These are phyloP conservation scores for Leccinellum rugosiceps DNA, from an alignment of 768 basidiomycete species.

Conservation along the genomic window DNA sequence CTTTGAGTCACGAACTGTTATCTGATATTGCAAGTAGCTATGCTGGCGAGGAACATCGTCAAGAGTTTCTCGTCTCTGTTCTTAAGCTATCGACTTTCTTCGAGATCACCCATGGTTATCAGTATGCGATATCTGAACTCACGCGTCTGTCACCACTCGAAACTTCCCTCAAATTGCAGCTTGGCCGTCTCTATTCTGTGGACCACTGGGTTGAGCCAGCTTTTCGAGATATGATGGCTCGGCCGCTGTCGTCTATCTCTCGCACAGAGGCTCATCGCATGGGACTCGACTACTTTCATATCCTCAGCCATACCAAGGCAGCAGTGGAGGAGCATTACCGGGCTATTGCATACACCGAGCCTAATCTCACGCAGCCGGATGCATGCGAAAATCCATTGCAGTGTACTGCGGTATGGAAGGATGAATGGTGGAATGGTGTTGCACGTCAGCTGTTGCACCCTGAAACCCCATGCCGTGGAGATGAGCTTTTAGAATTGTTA, in stretches of 20 bases:
- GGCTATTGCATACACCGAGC: slow-evolving; percentile 7
- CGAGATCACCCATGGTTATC: too few relatives aligned
- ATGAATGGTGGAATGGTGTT: slow-evolving; percentile 13
- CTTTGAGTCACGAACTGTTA: too few relatives aligned
- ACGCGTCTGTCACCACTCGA: neutral
- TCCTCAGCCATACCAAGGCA: slow-evolving; percentile 2
- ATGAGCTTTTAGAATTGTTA: neutral
- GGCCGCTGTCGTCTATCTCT: neutral
- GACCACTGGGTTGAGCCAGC: slow-evolving; percentile 8
- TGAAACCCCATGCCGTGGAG: neutral
- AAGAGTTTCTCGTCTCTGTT: too few relatives aligned
- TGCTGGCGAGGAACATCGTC: too few relatives aligned
- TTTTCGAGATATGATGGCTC: slow-evolving; percentile 1
- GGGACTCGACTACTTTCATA: slow-evolving; percentile 1
- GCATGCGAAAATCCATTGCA: neutral
- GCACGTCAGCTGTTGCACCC: slow-evolving; percentile 2
- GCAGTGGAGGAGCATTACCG: neutral
- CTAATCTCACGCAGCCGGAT: neutral
- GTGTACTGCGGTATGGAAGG: neutral
- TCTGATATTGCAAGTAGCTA: too few relatives aligned
- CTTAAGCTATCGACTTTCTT: too few relatives aligned
- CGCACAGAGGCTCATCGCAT: neutral
- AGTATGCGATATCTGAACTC: neutral
- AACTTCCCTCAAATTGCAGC: slow-evolving; percentile 1
- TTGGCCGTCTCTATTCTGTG: neutral